Conservation (phyloP, 176 grass and related monocot genomes). For the Oryza glumipatula region DNA sequence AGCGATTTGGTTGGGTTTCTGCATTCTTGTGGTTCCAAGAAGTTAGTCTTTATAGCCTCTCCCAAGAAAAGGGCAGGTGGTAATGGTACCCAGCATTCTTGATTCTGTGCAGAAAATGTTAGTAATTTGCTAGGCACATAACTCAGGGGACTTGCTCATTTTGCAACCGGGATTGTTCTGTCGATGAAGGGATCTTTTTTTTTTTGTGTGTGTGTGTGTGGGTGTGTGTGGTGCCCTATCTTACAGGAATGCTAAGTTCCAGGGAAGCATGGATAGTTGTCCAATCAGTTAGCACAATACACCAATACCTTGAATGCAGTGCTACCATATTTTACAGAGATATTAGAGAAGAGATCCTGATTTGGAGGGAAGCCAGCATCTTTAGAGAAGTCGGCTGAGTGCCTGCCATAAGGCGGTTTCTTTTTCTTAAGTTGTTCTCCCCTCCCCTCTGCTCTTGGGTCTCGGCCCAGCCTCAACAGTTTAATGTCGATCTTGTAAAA, state of each 20-base stretch:
- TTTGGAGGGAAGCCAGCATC: no score
- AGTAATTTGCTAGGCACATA: not conserved
- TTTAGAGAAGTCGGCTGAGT: no score
- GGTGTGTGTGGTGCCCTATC: not conserved
- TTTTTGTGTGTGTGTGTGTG: not conserved
- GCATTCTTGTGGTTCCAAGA: not conserved
- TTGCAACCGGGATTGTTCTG: not conserved
- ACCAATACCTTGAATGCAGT: not conserved
- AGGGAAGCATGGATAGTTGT: not conserved
- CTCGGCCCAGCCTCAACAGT: no score
- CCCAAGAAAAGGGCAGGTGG: not conserved
- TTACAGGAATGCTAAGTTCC: slow-evolving; percentile 2
- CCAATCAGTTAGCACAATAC: not conserved
- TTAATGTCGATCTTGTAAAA: no score
- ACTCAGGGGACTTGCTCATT: slow-evolving; percentile 11
- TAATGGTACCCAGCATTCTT: not conserved
- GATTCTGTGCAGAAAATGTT: not conserved
- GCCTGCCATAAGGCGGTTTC: no score
- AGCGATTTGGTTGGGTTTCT: not conserved
- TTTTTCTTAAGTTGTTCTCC: no score
- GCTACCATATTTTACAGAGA: not conserved
- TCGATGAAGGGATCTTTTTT: not conserved
- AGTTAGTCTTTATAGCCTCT: slow-evolving; percentile 6
- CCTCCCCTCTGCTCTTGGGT: no score
- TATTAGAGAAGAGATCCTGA: no score